Conservation (phyloP, 352 stramenopile species). For the Pythium scleroteichum region DNA sequence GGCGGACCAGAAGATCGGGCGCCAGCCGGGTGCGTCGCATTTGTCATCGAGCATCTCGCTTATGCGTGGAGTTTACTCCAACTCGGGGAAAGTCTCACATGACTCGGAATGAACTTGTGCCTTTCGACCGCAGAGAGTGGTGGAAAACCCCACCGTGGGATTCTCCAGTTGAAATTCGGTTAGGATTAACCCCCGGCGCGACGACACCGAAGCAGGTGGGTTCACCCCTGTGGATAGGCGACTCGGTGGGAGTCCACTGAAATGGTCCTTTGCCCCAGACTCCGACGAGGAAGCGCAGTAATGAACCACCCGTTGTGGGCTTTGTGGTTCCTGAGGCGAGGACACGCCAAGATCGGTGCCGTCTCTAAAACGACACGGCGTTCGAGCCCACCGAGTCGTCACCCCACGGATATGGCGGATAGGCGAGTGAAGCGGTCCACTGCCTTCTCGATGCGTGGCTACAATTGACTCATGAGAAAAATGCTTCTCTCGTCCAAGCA, state of each 20-base stretch:
- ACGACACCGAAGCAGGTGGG: neutral
- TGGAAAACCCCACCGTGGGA: neutral
- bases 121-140: neutral
- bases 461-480: too few relatives aligned
- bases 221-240: conserved; percentile 1
- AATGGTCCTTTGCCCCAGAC: neutral
- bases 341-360: neutral
- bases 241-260: neutral
- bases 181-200: neutral
- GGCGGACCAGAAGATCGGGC: too few relatives aligned
- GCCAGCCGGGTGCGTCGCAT: too few relatives aligned
- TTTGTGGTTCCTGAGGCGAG: neutral
- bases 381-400: neutral
- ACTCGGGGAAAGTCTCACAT: neutral
- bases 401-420: too few relatives aligned
- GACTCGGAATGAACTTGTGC: neutral
- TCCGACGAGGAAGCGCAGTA: neutral
- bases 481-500: too few relatives aligned
- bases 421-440: neutral
- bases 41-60: neutral
- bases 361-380: neutral
- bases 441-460: neutral
- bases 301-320: neutral
- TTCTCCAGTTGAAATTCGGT: neutral
- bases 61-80: neutral